Conservation (phyloP, 306 rosid species). For the Clitoria ternatea region DNA sequence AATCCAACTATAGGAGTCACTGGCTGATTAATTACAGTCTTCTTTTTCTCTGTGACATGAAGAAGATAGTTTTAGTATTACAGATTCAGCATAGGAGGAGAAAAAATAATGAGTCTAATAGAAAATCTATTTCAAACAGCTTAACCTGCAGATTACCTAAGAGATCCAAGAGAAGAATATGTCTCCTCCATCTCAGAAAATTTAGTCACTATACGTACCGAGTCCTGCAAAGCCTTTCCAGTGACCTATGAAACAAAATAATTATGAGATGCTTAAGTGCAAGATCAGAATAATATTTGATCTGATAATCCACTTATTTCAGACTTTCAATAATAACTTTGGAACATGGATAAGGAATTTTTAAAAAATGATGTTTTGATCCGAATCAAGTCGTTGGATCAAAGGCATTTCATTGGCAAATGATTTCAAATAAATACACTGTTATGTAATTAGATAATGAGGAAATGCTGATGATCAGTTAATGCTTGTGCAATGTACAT, state of each 20-base stretch:
- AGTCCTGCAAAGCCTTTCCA: conserved; percentile 79
- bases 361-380: background rate
- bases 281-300: background rate
- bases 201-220: conserved; percentile 61
- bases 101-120: background rate
- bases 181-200: conserved; percentile 81
- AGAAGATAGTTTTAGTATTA: conserved; percentile 3
- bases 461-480: background rate
- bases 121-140: conserved; percentile 9
- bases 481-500: background rate
- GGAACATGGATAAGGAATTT: background rate
- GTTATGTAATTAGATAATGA: background rate
- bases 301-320: conserved; percentile 8
- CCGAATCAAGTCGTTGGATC: background rate
- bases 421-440: conserved; percentile 10
- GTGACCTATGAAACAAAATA: conserved; percentile 47
- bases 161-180: conserved; percentile 60
- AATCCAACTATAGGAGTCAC: conserved; percentile 19
- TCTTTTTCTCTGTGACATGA: conserved; percentile 3
- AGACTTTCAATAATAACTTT: background rate
- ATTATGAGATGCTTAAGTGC: background rate
- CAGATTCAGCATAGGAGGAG: background rate
- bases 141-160: conserved; percentile 51
- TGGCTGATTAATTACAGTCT: conserved; percentile 12
- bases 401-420: background rate